These are phyloP conservation scores for Lipomyces kockii DNA, from an alignment of 805 yeast genomes.

Conservation along the genomic window DNA sequence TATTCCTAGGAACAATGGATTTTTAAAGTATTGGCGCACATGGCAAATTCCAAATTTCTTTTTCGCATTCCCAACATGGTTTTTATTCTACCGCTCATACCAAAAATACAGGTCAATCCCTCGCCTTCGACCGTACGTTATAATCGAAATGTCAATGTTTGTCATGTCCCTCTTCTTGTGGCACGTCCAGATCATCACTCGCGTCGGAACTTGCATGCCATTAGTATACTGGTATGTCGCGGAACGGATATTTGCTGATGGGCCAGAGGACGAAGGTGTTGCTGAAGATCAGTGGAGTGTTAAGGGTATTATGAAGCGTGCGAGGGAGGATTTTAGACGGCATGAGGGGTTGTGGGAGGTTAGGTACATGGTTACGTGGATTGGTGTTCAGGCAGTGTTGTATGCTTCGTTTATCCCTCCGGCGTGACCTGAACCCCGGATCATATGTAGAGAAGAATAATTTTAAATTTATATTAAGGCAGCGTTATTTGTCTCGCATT, in stretches of 20 bases:
- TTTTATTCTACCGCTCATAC: slow-evolving; percentile 47
- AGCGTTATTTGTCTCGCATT: no score
- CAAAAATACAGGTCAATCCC: slow-evolving; percentile 35
- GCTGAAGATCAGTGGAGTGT: slow-evolving; percentile 6
- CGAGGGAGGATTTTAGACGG: slow-evolving; percentile 27
- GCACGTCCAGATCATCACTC: slow-evolving; percentile 84
- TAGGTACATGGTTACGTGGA: slow-evolving; percentile 65
- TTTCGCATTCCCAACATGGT: slow-evolving; percentile 70
- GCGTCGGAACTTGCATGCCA: slow-evolving; percentile 80
- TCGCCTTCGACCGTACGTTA: slow-evolving; percentile 46
- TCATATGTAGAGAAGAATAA: background rate
- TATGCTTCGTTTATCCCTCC: slow-evolving; percentile 91
- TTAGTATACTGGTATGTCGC: slow-evolving; percentile 73
- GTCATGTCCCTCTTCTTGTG: slow-evolving; percentile 62
- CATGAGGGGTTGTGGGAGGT: slow-evolving; percentile 49
- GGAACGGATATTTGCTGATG: slow-evolving; percentile 40
- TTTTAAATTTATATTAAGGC: background rate
- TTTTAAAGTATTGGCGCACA: slow-evolving; percentile 78
- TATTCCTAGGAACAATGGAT: slow-evolving; percentile 58
- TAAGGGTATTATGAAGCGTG: slow-evolving; percentile 7
- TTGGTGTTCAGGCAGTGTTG: slow-evolving; percentile 66
- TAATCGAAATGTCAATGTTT: slow-evolving; percentile 51
- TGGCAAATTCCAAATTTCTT: slow-evolving; percentile 83
- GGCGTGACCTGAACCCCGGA: slow-evolving; percentile 50
- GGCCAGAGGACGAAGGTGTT: slow-evolving; percentile 20